These are phyloP conservation scores for Carex arenaria DNA, from an alignment of 202 grass and related monocot species.

Conservation along the genomic window DNA sequence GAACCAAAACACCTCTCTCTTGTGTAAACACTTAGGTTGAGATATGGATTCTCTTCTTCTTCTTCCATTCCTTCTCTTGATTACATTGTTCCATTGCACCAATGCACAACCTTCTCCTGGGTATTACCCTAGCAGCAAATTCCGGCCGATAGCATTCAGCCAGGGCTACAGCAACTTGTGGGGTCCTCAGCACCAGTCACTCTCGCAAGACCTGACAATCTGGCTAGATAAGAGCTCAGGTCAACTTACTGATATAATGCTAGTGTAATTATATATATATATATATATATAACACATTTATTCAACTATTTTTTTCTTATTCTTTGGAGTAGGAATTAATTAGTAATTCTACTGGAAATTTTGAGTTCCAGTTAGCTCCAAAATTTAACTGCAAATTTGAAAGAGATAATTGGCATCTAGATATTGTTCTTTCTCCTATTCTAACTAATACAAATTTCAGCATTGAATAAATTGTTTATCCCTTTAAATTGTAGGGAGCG, in stretches of 20 bases:
- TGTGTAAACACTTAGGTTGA: neutral
- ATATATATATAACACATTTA: neutral
- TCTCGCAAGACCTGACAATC: slow-evolving; percentile 52
- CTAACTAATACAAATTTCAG: neutral
- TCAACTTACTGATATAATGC: neutral
- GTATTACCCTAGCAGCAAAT: slow-evolving; percentile 44
- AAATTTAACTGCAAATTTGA: neutral
- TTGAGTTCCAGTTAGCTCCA: neutral
- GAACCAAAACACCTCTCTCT: neutral
- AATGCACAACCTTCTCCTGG: slow-evolving; percentile 53
- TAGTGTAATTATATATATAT: neutral
- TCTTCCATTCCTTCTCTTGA: slow-evolving; percentile 17
- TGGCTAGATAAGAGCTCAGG: slow-evolving; percentile 59
- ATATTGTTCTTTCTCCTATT: no score
- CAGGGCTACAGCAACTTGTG: slow-evolving; percentile 48
- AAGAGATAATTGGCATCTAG: neutral
- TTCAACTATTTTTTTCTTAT: no score
- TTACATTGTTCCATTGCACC: neutral
- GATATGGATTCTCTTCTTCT: slow-evolving; percentile 18
- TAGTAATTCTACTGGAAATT: neutral
- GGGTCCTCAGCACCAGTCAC: slow-evolving; percentile 52
- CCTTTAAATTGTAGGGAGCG: slow-evolving; percentile 35
- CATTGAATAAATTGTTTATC: neutral
- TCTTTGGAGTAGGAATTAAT: no score
- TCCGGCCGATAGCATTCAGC: slow-evolving; percentile 44